Percentiles rank a stretch among this genome's conserved stretches.
Conservation (phyloP, 139 green algal species). For the Chlorella sp. region DNA sequence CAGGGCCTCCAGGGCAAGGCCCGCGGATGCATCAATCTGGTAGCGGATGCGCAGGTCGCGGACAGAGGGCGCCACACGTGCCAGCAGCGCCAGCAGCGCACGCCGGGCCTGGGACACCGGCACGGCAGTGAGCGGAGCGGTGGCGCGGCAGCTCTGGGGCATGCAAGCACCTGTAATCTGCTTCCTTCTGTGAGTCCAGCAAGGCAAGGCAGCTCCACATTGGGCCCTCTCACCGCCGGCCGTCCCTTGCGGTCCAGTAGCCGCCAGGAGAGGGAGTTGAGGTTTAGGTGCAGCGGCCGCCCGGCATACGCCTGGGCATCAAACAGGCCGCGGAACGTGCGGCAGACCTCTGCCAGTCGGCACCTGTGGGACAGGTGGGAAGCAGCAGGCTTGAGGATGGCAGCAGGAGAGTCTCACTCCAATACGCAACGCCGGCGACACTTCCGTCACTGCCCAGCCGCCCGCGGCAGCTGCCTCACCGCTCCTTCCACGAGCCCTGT, state of each 20-base stretch:
- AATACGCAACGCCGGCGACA: too few relatives aligned
- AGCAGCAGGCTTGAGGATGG: neutral
- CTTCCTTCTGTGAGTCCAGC: too few relatives aligned
- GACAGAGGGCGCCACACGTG: neutral
- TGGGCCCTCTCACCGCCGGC: neutral
- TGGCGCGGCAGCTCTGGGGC: too few relatives aligned
- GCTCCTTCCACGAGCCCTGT: conserved; percentile 5
- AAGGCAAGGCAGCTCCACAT: too few relatives aligned
- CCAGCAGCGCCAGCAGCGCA: neutral
- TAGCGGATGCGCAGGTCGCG: neutral
- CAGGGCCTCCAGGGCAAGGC: neutral
- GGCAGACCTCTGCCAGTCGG: conserved; percentile 19
- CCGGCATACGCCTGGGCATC: neutral
- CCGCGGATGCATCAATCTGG: neutral
- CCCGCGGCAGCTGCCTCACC: neutral
- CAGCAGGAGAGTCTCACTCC: neutral
- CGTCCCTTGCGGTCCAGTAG: conserved; percentile 4
- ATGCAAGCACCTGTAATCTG: too few relatives aligned
- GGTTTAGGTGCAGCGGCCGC: neutral
- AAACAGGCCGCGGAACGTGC: conserved; percentile 19
- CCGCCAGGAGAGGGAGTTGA: conserved; percentile 19
- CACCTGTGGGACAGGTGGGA: neutral
- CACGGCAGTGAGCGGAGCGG: too few relatives aligned
- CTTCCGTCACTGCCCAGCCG: too few relatives aligned
- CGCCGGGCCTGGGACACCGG: too few relatives aligned